These are phyloP conservation scores for Cyclocybe cylindracea DNA, from an alignment of 768 basidiomycete species.

Conservation along the genomic window DNA sequence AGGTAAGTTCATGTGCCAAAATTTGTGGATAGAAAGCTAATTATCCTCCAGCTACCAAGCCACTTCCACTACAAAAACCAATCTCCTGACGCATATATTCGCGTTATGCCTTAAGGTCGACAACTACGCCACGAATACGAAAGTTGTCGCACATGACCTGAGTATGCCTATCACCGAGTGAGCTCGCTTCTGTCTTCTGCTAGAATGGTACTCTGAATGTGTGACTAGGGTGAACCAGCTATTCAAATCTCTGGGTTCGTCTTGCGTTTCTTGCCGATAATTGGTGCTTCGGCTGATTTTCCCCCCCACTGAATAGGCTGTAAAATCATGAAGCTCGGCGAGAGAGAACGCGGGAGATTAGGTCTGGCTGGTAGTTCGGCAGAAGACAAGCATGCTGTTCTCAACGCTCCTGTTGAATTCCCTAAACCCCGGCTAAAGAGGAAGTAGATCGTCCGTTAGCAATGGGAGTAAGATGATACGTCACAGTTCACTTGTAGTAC, in stretches of 20 bases:
- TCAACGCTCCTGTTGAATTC: slow-evolving; percentile 79
- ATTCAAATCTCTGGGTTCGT: slow-evolving; percentile 73
- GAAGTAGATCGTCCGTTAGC: slow-evolving; percentile 14
- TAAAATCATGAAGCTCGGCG: slow-evolving; percentile 56
- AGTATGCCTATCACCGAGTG: slow-evolving; percentile 66
- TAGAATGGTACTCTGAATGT: slow-evolving; percentile 3
- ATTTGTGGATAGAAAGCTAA: background rate
- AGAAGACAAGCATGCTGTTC: slow-evolving; percentile 68
- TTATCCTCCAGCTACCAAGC: slow-evolving; percentile 41
- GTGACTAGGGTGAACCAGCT: slow-evolving; percentile 52
- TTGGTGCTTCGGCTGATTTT: slow-evolving; percentile 2
- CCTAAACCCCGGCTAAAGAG: slow-evolving; percentile 59
- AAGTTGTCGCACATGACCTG: slow-evolving; percentile 72
- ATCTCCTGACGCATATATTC: slow-evolving; percentile 77
- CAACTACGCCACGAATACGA: slow-evolving; percentile 70
- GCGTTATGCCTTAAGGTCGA: slow-evolving; percentile 81
- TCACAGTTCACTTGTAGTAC: no score
- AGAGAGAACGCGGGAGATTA: slow-evolving; percentile 66
- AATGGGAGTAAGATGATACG: background rate
- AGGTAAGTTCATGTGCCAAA: slow-evolving; percentile 42
- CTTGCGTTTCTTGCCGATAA: background rate
- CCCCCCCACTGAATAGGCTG: slow-evolving; percentile 53
- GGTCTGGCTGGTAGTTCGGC: slow-evolving; percentile 67
- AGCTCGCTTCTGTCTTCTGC: slow-evolving; percentile 26
- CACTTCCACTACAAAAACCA: slow-evolving; percentile 72